Conservation (phyloP, 306 rosid species). For the Mimosa pudica region DNA sequence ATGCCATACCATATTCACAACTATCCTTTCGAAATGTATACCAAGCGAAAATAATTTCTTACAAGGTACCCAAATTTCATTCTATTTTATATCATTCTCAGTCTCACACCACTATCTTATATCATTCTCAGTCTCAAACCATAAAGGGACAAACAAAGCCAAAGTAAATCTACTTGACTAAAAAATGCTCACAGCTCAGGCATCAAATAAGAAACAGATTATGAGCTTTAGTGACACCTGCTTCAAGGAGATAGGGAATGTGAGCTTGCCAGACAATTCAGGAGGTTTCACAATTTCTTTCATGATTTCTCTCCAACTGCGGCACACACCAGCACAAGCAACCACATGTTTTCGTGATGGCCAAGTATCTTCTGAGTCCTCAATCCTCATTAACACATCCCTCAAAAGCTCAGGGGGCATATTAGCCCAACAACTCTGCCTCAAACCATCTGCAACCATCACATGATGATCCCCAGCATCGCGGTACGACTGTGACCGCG, state of each 20-base stretch:
- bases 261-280: slow-evolving; percentile 76
- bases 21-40: not conserved
- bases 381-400: slow-evolving; percentile 85
- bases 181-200: slow-evolving; percentile 3
- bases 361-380: slow-evolving; percentile 82
- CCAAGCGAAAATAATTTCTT: not conserved
- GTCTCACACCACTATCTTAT: not conserved
- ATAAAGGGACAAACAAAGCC: slow-evolving; percentile 4
- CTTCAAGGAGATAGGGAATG: slow-evolving; percentile 87
- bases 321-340: slow-evolving; percentile 91
- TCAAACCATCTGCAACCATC: slow-evolving; percentile 59
- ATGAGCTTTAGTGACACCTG: slow-evolving; percentile 59
- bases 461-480: slow-evolving; percentile 53
- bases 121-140: slow-evolving; percentile 9
- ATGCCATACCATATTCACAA: not conserved
- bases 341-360: slow-evolving; percentile 77
- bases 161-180: slow-evolving; percentile 8
- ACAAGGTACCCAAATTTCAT: not conserved
- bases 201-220: slow-evolving; percentile 21
- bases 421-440: slow-evolving; percentile 95
- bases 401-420: slow-evolving; percentile 94
- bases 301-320: slow-evolving; percentile 85
- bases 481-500: slow-evolving; percentile 82
- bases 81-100: not conserved
- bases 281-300: slow-evolving; percentile 81